phyloP scores from a whole-genome alignment of 495 filamentous ascomycete species.

The Oidiodendron maius region DNA sequence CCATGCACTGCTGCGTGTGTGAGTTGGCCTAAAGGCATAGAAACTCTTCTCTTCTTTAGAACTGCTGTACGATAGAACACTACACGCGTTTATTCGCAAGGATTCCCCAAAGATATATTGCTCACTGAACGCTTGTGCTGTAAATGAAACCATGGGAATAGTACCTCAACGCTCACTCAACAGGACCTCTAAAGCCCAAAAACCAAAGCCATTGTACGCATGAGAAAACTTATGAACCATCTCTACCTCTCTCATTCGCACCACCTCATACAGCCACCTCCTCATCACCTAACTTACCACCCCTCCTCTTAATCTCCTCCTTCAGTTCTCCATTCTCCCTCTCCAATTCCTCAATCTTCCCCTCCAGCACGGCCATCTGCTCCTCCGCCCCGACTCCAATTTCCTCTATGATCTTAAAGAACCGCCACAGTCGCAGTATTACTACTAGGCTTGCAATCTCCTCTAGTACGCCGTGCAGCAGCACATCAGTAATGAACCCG shows the following conservation, averaged over 20 bases:
- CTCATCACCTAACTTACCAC: slow-evolving; percentile 19
- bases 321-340: slow-evolving; percentile 39
- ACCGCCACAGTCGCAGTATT: slow-evolving; percentile 58
- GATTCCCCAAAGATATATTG: not conserved
- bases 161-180: no score
- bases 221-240: no score
- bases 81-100: no score
- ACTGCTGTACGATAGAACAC: slow-evolving; percentile 16
- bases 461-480: slow-evolving; percentile 49
- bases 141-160: no score
- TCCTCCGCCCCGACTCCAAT: slow-evolving; percentile 52
- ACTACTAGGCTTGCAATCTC: slow-evolving; percentile 59
- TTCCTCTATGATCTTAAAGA: slow-evolving; percentile 65
- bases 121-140: not conserved
- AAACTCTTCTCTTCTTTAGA: slow-evolving; percentile 17
- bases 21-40: slow-evolving; percentile 16
- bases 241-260: slow-evolving; percentile 1
- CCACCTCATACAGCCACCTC: not conserved
- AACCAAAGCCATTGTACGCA: no score
- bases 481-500: slow-evolving; percentile 53
- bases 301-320: slow-evolving; percentile 20
- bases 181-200: no score
- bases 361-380: slow-evolving; percentile 39
- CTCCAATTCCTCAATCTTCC: slow-evolving; percentile 36
- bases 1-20: slow-evolving; percentile 2